Conservation (phyloP, 495 filamentous ascomycete genomes). For the Podospora conica region DNA sequence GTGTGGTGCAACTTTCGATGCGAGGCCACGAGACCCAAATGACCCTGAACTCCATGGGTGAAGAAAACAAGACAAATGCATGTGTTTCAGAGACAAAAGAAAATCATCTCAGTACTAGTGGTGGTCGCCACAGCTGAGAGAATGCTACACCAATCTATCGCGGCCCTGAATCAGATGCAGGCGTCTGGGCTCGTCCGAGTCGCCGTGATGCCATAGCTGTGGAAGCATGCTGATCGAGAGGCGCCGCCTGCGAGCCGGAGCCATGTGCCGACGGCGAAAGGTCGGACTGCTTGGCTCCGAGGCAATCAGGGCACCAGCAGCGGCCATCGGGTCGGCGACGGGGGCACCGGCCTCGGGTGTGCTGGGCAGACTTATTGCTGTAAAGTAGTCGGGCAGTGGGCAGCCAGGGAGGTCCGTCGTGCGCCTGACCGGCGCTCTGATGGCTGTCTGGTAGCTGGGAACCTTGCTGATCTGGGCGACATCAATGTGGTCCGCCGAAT, state of each 20-base stretch:
- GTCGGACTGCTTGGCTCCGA: slow-evolving; percentile 1
- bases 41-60: not conserved
- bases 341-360: slow-evolving; percentile 18
- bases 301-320: not conserved
- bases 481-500: slow-evolving; percentile 54
- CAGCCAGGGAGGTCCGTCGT: slow-evolving; percentile 19
- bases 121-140: not conserved
- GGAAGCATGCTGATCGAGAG: slow-evolving; percentile 14
- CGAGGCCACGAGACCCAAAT: not conserved
- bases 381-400: slow-evolving; percentile 37
- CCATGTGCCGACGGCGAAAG: slow-evolving; percentile 5
- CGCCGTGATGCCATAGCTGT: slow-evolving; percentile 12
- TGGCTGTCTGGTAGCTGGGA: slow-evolving; percentile 74
- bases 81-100: not conserved
- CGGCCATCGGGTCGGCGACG: slow-evolving; percentile 24
- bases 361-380: slow-evolving; percentile 35
- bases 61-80: not conserved
- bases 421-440: slow-evolving; percentile 50
- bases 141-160: slow-evolving; percentile 22
- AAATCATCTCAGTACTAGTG: slow-evolving; percentile 3
- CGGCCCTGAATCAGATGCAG: slow-evolving; percentile 24
- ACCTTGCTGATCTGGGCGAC: slow-evolving; percentile 62
- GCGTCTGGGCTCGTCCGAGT: slow-evolving; percentile 22
- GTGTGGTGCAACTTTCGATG: not conserved
- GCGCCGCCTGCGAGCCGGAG: slow-evolving; percentile 16